Conservation (phyloP, 2,329 filamentous ascomycete species). For the Clonostachys byssicola region DNA sequence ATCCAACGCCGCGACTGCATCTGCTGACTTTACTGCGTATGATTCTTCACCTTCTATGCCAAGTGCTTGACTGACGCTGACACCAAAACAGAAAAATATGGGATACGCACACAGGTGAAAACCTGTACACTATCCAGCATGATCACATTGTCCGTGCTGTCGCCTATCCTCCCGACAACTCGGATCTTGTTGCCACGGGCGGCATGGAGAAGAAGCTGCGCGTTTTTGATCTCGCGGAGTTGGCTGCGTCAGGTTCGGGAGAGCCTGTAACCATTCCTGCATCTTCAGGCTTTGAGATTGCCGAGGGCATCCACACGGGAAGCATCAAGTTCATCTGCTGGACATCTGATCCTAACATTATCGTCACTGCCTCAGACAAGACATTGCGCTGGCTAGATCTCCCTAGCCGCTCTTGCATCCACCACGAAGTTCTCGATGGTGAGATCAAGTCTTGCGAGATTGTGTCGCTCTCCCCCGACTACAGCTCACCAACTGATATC, state of each 20-base stretch:
- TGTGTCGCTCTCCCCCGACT: conserved; percentile 59
- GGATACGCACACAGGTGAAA: conserved; percentile 93
- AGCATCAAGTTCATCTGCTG: conserved; percentile 97
- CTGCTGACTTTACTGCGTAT: conserved; percentile 92
- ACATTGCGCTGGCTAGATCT: conserved; percentile 94
- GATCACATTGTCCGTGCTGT: conserved; percentile 93
- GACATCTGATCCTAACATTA: conserved; percentile 81
- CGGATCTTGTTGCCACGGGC: conserved; percentile 85
- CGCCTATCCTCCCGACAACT: conserved; percentile 78
- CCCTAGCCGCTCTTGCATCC: conserved; percentile 68
- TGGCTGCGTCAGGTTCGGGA: conserved; percentile 33
- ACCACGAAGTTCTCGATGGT: conserved; percentile 75
- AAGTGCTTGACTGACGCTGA: conserved; percentile 14
- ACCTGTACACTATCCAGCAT: conserved; percentile 82
- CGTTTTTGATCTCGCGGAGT: conserved; percentile 78
- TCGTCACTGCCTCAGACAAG: conserved; percentile 90
- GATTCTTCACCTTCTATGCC: conserved; percentile 20
- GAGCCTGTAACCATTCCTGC: conserved; percentile 46
- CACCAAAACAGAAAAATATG: conserved; percentile 71
- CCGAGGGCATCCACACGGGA: conserved; percentile 74
- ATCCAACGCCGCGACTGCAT: conserved; percentile 83
- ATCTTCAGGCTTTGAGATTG: conserved; percentile 78
- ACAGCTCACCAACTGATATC: conserved; percentile 57
- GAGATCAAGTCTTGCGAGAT: conserved; percentile 91
- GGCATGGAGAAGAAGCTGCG: conserved; percentile 96